These are phyloP conservation scores for Sanguinoderma infundibulare DNA, from an alignment of 1,284 basidiomycete species.

Conservation along the genomic window DNA sequence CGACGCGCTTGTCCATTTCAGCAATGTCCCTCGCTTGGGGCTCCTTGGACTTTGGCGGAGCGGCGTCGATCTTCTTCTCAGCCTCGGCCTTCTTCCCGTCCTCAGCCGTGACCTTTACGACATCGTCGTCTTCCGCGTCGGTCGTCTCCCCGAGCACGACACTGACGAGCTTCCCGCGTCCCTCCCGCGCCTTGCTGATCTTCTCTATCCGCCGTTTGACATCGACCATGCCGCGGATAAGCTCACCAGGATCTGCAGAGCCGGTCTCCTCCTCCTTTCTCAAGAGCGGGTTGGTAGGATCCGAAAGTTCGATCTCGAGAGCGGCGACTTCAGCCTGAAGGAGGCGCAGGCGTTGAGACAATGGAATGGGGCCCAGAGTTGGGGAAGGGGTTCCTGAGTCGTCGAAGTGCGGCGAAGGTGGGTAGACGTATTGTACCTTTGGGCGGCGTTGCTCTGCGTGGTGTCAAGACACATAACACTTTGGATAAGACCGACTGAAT, in stretches of 20 bases:
- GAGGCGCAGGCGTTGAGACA: constrained; percentile 63
- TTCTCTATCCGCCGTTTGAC: constrained; percentile 69
- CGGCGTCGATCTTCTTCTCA: constrained; percentile 24
- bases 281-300: constrained; percentile 60
- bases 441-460: constrained; percentile 47
- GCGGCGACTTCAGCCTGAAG: constrained; percentile 68
- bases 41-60: constrained; percentile 27
- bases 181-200: constrained; percentile 68
- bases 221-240: constrained; percentile 76
- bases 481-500: neutral
- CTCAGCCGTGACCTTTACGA: constrained; percentile 4
- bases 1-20: constrained; percentile 81
- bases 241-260: constrained; percentile 72
- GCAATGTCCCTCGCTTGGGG: constrained; percentile 52
- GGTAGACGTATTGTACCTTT: constrained; percentile 73
- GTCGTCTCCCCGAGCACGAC: constrained; percentile 55
- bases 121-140: constrained; percentile 26
- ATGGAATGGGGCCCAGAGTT: constrained; percentile 38
- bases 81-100: constrained; percentile 15
- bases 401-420: constrained; percentile 58
- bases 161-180: constrained; percentile 66
- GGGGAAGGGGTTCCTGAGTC: constrained; percentile 38
- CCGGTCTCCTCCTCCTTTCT: constrained; percentile 55
- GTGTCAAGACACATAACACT: neutral
- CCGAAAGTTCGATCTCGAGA: constrained; percentile 71